phyloP scores from a whole-genome alignment of 1,139 yeast genomes.

The Geotrichum carabidarum region DNA sequence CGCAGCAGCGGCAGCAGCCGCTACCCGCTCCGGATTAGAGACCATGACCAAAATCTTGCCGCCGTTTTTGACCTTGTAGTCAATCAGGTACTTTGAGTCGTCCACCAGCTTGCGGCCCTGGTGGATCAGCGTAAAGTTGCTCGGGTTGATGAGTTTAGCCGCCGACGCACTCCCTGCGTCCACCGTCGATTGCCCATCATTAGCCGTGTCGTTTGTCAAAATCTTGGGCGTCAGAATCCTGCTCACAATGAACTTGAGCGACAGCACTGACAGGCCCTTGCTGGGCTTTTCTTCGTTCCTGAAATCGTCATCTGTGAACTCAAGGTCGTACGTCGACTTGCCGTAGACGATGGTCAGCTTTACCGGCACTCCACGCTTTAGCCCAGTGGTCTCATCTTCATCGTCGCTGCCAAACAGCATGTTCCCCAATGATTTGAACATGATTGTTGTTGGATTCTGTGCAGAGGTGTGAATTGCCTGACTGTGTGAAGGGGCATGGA shows the following conservation, averaged over 20 bases:
- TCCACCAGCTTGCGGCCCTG: slow-evolving; percentile 35
- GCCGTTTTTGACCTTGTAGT: slow-evolving; percentile 33
- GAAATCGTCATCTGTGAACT: slow-evolving; percentile 19
- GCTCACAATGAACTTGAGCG: slow-evolving; percentile 15
- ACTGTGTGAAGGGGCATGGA: slow-evolving; percentile 1
- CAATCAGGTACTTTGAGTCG: slow-evolving; percentile 31
- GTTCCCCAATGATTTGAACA: slow-evolving; percentile 16
- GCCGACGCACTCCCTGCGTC: neutral
- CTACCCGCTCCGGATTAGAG: slow-evolving; percentile 14
- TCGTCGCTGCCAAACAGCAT: slow-evolving; percentile 11
- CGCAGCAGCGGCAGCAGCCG: slow-evolving; percentile 17
- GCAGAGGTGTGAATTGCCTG: neutral
- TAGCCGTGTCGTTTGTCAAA: slow-evolving; percentile 7
- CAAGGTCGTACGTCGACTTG: slow-evolving; percentile 10
- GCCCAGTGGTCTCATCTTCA: neutral
- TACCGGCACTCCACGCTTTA: slow-evolving; percentile 6
- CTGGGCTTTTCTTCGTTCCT: slow-evolving; percentile 15
- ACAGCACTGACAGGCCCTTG: slow-evolving; percentile 19
- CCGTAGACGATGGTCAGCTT: slow-evolving; percentile 15
- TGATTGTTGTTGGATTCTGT: neutral
- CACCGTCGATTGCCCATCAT: slow-evolving; percentile 3
- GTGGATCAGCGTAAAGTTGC: slow-evolving; percentile 33
- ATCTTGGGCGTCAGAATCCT: slow-evolving; percentile 19
- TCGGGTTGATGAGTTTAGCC: slow-evolving; percentile 15
- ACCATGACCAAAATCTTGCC: slow-evolving; percentile 33